A percentile compares a stretch with the other conserved stretches of the same genome.
Conservation (phyloP, 2,329 filamentous ascomycete species). For the Epichloe sibirici region DNA sequence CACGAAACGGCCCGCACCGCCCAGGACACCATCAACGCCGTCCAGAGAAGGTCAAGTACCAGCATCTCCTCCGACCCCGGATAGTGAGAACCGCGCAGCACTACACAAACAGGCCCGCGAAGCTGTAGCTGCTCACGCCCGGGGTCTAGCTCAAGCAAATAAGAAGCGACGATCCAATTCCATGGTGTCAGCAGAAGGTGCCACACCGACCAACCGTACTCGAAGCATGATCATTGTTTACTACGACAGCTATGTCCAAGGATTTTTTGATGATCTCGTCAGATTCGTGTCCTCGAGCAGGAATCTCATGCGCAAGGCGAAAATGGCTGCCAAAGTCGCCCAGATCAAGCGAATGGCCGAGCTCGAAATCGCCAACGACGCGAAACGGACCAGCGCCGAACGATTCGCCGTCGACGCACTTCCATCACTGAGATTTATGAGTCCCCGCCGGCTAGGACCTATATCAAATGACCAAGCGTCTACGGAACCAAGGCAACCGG, state of each 20-base stretch:
- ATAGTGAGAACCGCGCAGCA: conserved; percentile 7
- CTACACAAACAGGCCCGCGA: conserved; percentile 29
- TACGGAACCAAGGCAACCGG: not conserved
- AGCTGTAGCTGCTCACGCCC: conserved; percentile 32
- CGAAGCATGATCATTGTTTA: conserved; percentile 76
- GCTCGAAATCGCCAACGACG: conserved; percentile 42
- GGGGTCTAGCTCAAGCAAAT: conserved; percentile 34
- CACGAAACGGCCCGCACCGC: conserved; percentile 4
- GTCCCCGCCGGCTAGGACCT: conserved; percentile 21
- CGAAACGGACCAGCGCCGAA: conserved; percentile 26
- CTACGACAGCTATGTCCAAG: conserved; percentile 81
- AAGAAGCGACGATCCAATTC: conserved; percentile 40
- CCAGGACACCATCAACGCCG: conserved; percentile 11
- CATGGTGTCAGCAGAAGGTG: conserved; percentile 36
- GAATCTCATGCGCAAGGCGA: conserved; percentile 77
- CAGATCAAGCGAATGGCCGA: conserved; percentile 49
- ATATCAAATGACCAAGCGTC: conserved; percentile 14
- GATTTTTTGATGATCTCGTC: conserved; percentile 70
- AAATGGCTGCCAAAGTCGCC: conserved; percentile 66
- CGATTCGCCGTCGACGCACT: conserved; percentile 18
- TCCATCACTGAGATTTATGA: conserved; percentile 29
- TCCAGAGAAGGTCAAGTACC: conserved; percentile 8
- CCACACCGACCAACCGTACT: conserved; percentile 48
- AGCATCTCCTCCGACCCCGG: conserved; percentile 17
- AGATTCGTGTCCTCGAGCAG: conserved; percentile 68